A percentile compares a stretch with the other conserved stretches of the same genome.
Conservation (phyloP, 1,139 yeast genomes). For the Pneumocystis jirovecii region DNA sequence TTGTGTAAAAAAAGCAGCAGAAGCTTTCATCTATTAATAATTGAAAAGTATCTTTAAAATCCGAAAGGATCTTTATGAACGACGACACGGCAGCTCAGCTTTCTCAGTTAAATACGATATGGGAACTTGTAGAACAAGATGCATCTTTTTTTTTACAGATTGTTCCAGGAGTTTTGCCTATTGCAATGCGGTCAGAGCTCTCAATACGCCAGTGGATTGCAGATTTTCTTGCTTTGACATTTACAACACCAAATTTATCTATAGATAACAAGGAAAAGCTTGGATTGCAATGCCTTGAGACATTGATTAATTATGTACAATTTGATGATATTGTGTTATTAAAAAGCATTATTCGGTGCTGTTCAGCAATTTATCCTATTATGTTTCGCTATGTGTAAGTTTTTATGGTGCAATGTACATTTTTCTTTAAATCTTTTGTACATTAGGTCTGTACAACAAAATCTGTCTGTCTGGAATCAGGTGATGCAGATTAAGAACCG, state of each 20-base stretch:
- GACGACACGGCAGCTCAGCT: constrained; percentile 6
- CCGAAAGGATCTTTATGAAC: constrained; percentile 4
- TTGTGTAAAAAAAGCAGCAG: constrained; percentile 5
- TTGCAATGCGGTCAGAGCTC: constrained; percentile 24
- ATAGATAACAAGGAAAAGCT: constrained; percentile 19
- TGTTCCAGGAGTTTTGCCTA: constrained; percentile 25
- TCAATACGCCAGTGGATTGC: constrained; percentile 28
- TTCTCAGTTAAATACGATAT: constrained; percentile 26
- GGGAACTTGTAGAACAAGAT: constrained; percentile 24
- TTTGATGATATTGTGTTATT: constrained; percentile 20
- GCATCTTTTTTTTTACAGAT: constrained; percentile 26
- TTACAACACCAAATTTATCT: constrained; percentile 22
- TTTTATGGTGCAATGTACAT: background rate
- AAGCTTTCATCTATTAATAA: constrained; percentile 1
- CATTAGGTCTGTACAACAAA: constrained; percentile 17
- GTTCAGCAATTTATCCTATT: constrained; percentile 25
- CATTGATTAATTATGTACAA: constrained; percentile 18
- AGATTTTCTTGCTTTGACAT: constrained; percentile 27
- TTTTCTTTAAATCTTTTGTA: background rate
- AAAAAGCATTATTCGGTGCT: constrained; percentile 22
- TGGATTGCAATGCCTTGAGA: constrained; percentile 23
- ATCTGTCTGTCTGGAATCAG: constrained; percentile 21
- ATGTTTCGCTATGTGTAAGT: constrained; percentile 21
- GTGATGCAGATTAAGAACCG: constrained; percentile 21
- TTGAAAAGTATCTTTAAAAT: constrained; percentile 1